These are phyloP conservation scores for Achaetomium macrosporum DNA, from an alignment of 2,329 filamentous ascomycete species.

Conservation along the genomic window DNA sequence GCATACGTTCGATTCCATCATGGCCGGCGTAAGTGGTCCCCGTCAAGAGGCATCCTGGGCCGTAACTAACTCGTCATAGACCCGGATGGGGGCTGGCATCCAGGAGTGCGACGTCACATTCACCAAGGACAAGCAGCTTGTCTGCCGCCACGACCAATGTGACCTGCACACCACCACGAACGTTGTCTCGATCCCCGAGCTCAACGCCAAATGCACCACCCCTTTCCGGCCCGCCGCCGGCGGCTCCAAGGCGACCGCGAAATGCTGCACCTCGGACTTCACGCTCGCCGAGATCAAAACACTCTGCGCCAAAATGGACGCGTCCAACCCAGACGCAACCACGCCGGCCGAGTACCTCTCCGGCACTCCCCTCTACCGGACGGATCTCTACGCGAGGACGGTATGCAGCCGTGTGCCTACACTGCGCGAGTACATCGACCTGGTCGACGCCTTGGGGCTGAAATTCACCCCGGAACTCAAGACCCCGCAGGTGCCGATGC, in stretches of 20 bases:
- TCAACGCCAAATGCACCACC: conserved; percentile 57
- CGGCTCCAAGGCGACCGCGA: conserved; percentile 50
- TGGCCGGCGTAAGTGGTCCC: conserved; percentile 42
- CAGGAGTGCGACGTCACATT: conserved; percentile 65
- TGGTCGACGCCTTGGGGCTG: conserved; percentile 52
- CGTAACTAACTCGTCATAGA: conserved; percentile 21
- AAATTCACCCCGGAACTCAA: conserved; percentile 65
- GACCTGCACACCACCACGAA: conserved; percentile 65
- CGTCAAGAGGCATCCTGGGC: background rate
- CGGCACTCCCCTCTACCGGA: conserved; percentile 56
- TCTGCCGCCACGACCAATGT: conserved; percentile 63
- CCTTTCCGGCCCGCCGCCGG: conserved; percentile 54
- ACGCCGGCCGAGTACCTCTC: conserved; percentile 52
- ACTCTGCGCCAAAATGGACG: conserved; percentile 67
- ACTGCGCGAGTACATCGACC: conserved; percentile 55
- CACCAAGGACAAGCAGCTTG: conserved; percentile 58
- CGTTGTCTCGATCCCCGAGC: conserved; percentile 55
- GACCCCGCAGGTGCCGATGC: conserved; percentile 63
- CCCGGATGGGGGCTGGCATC: conserved; percentile 61
- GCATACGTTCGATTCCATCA: conserved; percentile 53
- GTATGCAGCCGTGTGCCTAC: conserved; percentile 55
- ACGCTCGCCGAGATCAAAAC: conserved; percentile 61
- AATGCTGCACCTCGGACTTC: conserved; percentile 67
- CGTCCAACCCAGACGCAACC: conserved; percentile 51
- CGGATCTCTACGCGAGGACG: conserved; percentile 54